Conservation (phyloP, 2,329 filamentous ascomycete species). For the Talaromyces rugulosus region DNA sequence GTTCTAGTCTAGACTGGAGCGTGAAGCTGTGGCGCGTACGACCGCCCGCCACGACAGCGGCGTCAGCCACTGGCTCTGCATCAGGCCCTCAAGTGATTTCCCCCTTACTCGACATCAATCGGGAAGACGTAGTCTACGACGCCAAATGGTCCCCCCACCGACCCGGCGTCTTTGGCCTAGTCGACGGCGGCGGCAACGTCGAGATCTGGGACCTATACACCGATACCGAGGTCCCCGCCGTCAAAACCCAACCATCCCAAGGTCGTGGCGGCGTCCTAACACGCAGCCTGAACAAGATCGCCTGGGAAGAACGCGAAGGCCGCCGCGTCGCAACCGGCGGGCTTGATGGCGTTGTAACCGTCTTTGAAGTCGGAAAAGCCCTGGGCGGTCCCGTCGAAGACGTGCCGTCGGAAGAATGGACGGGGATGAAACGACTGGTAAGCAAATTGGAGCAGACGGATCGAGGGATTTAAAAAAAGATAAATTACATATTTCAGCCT, state of each 20-base stretch:
- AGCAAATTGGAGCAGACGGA: conserved; percentile 62
- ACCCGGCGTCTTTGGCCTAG: conserved; percentile 88
- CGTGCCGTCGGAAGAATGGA: conserved; percentile 84
- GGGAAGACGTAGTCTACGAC: conserved; percentile 96
- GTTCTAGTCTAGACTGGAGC: conserved; percentile 92
- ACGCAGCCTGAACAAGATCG: conserved; percentile 86
- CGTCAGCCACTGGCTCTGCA: conserved; percentile 33
- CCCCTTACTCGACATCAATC: conserved; percentile 82
- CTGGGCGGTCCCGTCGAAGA: conserved; percentile 78
- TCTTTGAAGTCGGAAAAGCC: conserved; percentile 79
- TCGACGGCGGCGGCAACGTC: conserved; percentile 86
- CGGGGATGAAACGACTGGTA: conserved; percentile 84
- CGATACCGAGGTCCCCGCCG: conserved; percentile 87
- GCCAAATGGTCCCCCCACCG: conserved; percentile 92
- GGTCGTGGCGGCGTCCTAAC: conserved; percentile 64
- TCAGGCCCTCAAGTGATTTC: conserved; percentile 49
- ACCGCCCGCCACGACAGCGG: conserved; percentile 37
- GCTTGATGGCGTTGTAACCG: conserved; percentile 81
- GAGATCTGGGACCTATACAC: conserved; percentile 94
- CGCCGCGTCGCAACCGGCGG: conserved; percentile 84
- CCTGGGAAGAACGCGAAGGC: conserved; percentile 89
- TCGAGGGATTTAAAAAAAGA: conserved; percentile 23
- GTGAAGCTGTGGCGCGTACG: conserved; percentile 96
- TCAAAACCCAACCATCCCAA: conserved; percentile 67
- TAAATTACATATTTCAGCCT: not conserved